These are phyloP conservation scores for Russula dissimulans DNA, from an alignment of 768 basidiomycete genomes.

Conservation along the genomic window DNA sequence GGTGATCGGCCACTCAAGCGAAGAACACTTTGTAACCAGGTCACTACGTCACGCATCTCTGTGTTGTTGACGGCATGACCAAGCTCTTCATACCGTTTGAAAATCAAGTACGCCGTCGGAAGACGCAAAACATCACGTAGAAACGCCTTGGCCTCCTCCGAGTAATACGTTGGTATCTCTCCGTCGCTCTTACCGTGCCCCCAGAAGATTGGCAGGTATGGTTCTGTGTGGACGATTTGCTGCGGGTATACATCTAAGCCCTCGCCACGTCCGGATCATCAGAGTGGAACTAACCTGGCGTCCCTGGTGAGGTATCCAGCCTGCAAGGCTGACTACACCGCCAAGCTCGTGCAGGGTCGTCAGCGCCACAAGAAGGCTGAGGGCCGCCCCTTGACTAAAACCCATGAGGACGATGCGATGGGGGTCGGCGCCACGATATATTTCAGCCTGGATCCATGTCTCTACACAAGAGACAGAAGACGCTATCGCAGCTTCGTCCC, in stretches of 20 bases:
- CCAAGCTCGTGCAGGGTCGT: slow-evolving; percentile 35
- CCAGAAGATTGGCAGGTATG: slow-evolving; percentile 35
- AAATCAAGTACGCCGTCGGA: slow-evolving; percentile 18
- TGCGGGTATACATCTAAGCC: not conserved
- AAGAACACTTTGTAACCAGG: slow-evolving; percentile 24
- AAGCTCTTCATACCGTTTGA: slow-evolving; percentile 27
- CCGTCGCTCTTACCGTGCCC: slow-evolving; percentile 33
- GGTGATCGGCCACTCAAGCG: not conserved
- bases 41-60: slow-evolving; percentile 28
- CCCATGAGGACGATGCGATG: slow-evolving; percentile 33
- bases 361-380: slow-evolving; percentile 32
- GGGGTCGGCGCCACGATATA: slow-evolving; percentile 31
- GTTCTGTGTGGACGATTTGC: slow-evolving; percentile 29
- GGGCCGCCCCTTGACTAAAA: slow-evolving; percentile 37
- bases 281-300: slow-evolving; percentile 26
- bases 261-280: not conserved
- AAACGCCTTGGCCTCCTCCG: slow-evolving; percentile 28
- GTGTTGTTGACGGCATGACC: slow-evolving; percentile 29
- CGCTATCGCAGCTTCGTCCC: slow-evolving; percentile 29
- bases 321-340: slow-evolving; percentile 36
- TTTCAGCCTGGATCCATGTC: slow-evolving; percentile 30
- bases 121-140: slow-evolving; percentile 26
- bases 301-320: slow-evolving; percentile 35
- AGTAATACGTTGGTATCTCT: slow-evolving; percentile 31
- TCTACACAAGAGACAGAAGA: slow-evolving; percentile 32